Base-by-base conservation (phyloP, 2,329 filamentous ascomycete genomes). In the Penicillium sp. region DNA sequence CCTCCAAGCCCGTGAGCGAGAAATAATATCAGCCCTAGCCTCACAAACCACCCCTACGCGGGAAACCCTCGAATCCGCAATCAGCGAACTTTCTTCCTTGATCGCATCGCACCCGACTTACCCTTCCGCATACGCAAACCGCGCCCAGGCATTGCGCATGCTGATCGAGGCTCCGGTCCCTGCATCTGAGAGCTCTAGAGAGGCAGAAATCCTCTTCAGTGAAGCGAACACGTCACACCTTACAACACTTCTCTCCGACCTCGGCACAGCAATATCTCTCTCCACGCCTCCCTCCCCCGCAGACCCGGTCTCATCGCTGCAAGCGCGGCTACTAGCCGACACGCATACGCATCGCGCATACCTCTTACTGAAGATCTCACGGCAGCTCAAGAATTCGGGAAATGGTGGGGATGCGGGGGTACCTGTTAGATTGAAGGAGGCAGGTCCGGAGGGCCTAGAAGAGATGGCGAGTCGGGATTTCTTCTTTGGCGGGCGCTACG, bases 391-490 rank as follows among this genome's bases (percentile, higher is more conserved):
- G 50, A 48, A 23, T n/a, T 15, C 31, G 19, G 17, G 17, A 11
- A 13, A 23, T 15, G 9, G 29, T 3, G 31, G 35, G 9, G 30
- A 73, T 75, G 13, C 72, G 73, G 35, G 63, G 69, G 26, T 60
- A n/a, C 58, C 47, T 3, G 47, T 15, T 26, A 6, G 47, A 17
- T 30, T 31, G 29, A 47, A 19, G 17, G 52, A 15, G 38, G 5
- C 8, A 7, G 65, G 70, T 0, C 76, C 77, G 1, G 71, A 71
- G 17, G 71, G 78, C 48, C 64, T 87, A 9, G 85, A 88, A 67
- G 85, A 87, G 67, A 76, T 83, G 69, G 85, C 84, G 3, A 86
- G 83, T 65, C 75, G 75, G 35, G 82, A 86, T 64, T 87, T 88
- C 70, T 82, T 81, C 38, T 72, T 80, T 23, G 86, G 84, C 1